Evolutionary conservation across 2,329 filamentous ascomycete genomes (phyloP), one percentile per base, ranked within the genome.

Genomic region (Colletotrichum spaethianum): DNA sequence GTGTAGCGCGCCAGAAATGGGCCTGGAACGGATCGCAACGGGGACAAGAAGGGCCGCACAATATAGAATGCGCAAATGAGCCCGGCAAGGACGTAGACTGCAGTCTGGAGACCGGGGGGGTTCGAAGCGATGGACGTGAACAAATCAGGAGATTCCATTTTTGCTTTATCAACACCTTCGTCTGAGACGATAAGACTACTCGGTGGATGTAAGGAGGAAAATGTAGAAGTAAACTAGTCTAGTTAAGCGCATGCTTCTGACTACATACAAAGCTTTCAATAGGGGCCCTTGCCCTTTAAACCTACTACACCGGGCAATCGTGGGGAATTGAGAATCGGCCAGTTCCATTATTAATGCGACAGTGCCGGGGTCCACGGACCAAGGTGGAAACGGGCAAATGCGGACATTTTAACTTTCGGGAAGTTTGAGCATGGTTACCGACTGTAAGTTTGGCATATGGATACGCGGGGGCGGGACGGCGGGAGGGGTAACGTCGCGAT

Each of bases 1-100:
- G 77, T 80, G 42, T 78, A 77, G 1, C 79, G 70, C 4, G 79
- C 77, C 7, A 79, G 59, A 1, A 76, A 75, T 0, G 80, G 80
- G 0, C 80, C 80, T 0, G 76, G 75, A 1, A 81, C 68, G 0
- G 69, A 67, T 33, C 75, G 72, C 8, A 80, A 72, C 4, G 77
- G 76, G 23, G 75, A 76, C 42, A 62, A n/a, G 16, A 46, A 20
- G 9, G 65, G 42, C 4, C 33, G 65, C 6, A 59, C 42, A 20
- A 28, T 14, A 26, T 31, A 53, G 26, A 53, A 53, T 9, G 26
- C 16, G 6, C 26, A 53, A 20, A 33, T 4, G 5, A 53, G 50
- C 50, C 50, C 50, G 4, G 16, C 16, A 20, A 53, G 5, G 28
- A 8, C 26, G 3, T 31, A 53, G 6, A 11, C 28, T 28, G 18